Percentiles rank a stretch among this genome's conserved stretches.
phyloP scores from a whole-genome alignment of 345 rosid genomes.

The Pistacia integerrima region DNA sequence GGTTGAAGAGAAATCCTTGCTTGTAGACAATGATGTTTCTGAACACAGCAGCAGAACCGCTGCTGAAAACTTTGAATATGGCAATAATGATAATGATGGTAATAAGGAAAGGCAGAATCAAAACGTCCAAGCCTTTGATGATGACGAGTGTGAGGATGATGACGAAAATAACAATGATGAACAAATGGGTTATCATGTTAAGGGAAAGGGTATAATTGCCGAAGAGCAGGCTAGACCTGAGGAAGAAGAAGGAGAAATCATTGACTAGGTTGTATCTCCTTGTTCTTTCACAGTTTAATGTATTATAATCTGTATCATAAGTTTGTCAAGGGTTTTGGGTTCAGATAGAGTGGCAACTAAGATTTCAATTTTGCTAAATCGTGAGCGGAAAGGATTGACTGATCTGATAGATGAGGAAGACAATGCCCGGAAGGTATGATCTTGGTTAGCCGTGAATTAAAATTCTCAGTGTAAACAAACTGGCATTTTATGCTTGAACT shows the following conservation, averaged over 20 bases:
- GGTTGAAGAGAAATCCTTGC: constrained; percentile 27
- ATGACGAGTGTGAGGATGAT: not conserved
- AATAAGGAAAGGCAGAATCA: constrained; percentile 9
- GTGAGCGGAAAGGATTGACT: not conserved
- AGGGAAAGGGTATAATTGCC: constrained; percentile 9
- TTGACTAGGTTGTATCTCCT: constrained; percentile 33
- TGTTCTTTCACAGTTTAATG: not conserved
- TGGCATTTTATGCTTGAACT: not conserved
- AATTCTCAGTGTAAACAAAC: not conserved
- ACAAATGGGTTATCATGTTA: not conserved
- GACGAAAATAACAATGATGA: constrained; percentile 10
- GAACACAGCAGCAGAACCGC: constrained; percentile 20
- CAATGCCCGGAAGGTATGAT: not conserved
- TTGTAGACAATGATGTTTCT: constrained; percentile 15
- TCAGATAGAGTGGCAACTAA: not conserved
- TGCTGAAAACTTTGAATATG: constrained; percentile 13
- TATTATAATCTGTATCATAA: not conserved
- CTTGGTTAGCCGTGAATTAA: not conserved
- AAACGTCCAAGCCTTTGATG: constrained; percentile 9
- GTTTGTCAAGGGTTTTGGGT: not conserved
- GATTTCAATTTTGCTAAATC: not conserved
- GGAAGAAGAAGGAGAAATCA: constrained; percentile 67
- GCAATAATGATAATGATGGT: not conserved
- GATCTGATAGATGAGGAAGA: not conserved
- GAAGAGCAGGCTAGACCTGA: constrained; percentile 18